Evolutionary conservation across 371 early-diverging fungal species (phyloP).

Genomic region (Chytridium lagenaria): DNA sequence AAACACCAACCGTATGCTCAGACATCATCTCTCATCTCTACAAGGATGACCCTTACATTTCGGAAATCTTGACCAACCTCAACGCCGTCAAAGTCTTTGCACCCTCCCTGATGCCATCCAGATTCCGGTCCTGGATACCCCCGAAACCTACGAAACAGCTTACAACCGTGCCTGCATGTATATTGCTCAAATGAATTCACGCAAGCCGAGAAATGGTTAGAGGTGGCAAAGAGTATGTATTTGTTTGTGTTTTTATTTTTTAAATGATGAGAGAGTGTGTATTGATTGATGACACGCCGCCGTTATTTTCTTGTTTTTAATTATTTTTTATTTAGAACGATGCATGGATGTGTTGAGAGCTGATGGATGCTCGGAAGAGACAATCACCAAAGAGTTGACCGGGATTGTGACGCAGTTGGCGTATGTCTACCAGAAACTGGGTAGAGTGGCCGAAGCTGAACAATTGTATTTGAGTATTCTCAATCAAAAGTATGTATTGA

Average conservation of each 20-base stretch:
- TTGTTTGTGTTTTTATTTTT: not conserved
- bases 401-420: constrained; percentile 74
- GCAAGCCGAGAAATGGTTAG: constrained; percentile 64
- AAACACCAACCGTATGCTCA: constrained; percentile 37
- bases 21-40: constrained; percentile 12
- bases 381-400: constrained; percentile 65
- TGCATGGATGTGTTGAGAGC: constrained; percentile 56
- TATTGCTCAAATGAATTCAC: constrained; percentile 62
- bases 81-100: constrained; percentile 72
- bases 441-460: constrained; percentile 62
- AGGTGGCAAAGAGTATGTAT: constrained; percentile 63
- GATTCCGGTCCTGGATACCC: constrained; percentile 41
- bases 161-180: constrained; percentile 73
- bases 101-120: constrained; percentile 23
- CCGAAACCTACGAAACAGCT: constrained; percentile 69
- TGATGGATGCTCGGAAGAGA: constrained; percentile 66
- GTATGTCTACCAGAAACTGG: constrained; percentile 73
- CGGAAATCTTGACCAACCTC: constrained; percentile 63
- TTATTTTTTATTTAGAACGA: constrained; percentile 32
- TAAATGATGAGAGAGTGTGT: not conserved
- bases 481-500: not conserved
- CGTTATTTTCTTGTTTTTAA: too few species aligned
- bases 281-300: too few species aligned
- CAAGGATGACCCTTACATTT: constrained; percentile 50
- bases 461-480: constrained; percentile 61